A percentile compares a stretch with the other conserved stretches of the same genome.
These are phyloP conservation scores for Neonectria sp. DNA, from an alignment of 2,329 filamentous ascomycete genomes.

Conservation along the genomic window DNA sequence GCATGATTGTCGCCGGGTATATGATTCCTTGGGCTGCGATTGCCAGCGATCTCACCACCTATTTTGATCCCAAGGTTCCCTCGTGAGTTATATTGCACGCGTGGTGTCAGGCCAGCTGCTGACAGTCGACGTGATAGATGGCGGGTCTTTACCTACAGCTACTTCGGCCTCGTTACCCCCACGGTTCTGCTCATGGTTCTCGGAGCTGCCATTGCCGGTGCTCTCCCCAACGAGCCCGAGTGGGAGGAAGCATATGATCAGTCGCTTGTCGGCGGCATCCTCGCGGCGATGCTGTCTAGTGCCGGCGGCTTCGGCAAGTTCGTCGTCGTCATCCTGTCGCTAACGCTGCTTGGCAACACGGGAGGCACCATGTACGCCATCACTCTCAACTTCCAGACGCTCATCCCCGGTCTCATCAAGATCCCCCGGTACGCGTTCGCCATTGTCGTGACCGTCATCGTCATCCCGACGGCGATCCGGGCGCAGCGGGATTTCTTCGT, in stretches of 20 bases:
- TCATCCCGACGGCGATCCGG: conserved; percentile 71
- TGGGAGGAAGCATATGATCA: conserved; percentile 69
- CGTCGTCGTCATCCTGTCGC: conserved; percentile 70
- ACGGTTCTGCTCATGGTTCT: conserved; percentile 73
- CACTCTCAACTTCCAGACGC: conserved; percentile 75
- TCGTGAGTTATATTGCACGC: conserved; percentile 53
- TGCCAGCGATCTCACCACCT: conserved; percentile 73
- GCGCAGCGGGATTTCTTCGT: conserved; percentile 71
- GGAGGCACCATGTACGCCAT: conserved; percentile 74
- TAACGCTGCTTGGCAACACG: conserved; percentile 72
- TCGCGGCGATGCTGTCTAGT: conserved; percentile 71
- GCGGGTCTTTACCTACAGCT: conserved; percentile 69
- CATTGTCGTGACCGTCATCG: conserved; percentile 69
- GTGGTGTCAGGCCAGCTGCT: conserved; percentile 8
- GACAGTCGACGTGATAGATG: conserved; percentile 43
- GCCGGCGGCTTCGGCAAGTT: conserved; percentile 75
- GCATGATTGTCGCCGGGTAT: conserved; percentile 74
- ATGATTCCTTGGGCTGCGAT: conserved; percentile 74
- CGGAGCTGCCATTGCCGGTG: conserved; percentile 75
- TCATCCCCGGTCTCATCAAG: conserved; percentile 68
- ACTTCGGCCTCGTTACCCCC: conserved; percentile 68
- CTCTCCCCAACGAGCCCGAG: conserved; percentile 65
- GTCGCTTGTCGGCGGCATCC: conserved; percentile 70
- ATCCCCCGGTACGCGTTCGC: conserved; percentile 72
- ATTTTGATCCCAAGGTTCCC: conserved; percentile 70